Conservation (phyloP, 192 early-diverging fungal genomes). For the Entomortierella beljakovae region DNA sequence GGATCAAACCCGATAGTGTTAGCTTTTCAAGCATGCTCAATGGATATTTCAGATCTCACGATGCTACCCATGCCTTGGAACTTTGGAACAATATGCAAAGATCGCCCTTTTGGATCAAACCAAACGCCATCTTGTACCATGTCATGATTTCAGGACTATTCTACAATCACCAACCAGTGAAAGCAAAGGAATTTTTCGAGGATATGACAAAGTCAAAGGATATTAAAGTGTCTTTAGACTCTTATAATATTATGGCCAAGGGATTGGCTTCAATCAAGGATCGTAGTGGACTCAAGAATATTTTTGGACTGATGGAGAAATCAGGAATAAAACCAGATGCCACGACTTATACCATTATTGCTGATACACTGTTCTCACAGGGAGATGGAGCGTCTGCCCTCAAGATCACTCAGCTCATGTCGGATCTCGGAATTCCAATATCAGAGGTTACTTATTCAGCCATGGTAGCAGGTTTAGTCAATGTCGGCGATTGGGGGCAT, state of each 20-base stretch:
- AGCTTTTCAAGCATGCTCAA: constrained; percentile 38
- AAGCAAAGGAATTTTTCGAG: constrained; percentile 16
- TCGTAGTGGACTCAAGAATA: constrained; percentile 1
- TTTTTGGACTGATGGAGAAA: constrained; percentile 15
- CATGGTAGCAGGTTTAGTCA: constrained; percentile 28
- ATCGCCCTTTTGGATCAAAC: constrained; percentile 22
- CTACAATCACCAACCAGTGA: constrained; percentile 20
- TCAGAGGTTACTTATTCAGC: constrained; percentile 35
- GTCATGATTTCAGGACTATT: constrained; percentile 27
- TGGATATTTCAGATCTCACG: constrained; percentile 27
- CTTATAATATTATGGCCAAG: constrained; percentile 37
- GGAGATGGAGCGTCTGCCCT: constrained; percentile 14
- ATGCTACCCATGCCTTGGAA: constrained; percentile 11
- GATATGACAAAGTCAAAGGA: constrained; percentile 5
- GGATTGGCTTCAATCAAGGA: constrained; percentile 37
- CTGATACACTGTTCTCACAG: constrained; percentile 33
- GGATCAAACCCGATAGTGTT: constrained; percentile 22
- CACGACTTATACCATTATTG: constrained; percentile 29
- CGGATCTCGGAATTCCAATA: constrained; percentile 1
- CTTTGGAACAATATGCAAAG: constrained; percentile 30
- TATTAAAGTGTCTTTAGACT: constrained; percentile 8
- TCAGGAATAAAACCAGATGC: constrained; percentile 2
- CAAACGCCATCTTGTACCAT: constrained; percentile 16
- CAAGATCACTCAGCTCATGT: constrained; percentile 34
- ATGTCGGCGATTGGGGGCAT: neutral